Base-by-base conservation (phyloP, 306 rosid genomes). In the Fragaria ananassa region DNA sequence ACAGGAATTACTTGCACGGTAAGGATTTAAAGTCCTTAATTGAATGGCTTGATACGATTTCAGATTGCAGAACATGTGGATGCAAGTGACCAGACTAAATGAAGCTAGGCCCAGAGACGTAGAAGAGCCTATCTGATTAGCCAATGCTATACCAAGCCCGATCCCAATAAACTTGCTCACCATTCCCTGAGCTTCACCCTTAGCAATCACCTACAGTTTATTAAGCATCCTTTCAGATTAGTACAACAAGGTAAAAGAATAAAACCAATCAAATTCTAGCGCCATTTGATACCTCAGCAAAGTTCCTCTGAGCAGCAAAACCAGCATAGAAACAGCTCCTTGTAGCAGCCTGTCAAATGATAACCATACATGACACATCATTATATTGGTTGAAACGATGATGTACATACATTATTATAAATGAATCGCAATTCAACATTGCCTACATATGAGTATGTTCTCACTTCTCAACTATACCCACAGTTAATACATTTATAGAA, bases 141-240 rank as follows among this genome's bases (percentile, higher is more conserved):
- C 97, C 96, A 94, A 82, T 57, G 90, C 89, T 82, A 94, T 92
- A 69, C 98, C 98, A 72, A 94, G 85, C 78, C 63, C 50, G 19
- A 94, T 90, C 71, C 98, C 98, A 13, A 94, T 65, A 79, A 87
- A 94, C 88, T 93, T 89, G 91, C 98, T 94, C 67, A 88, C 95
- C 98, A 94, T 94, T 88, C 98, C 97, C 81, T 91, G 97, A 75
- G 96, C 98, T 85, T 94, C 98, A 74, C 98, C 98, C 80, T 94
- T 94, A 45, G 98, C 98, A 88, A 94, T 94, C 74, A 94, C 97
- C 98, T 94, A 80, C 74, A 83, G 10, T 76, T 76, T 54, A 25
- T 76, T 69, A 31, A 80, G 25, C 71, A 57, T 58, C 77, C n/a
- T 66, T 78, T 79, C 68, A 81, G 49, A 39, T 11, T 50, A 71